Evolutionary conservation across 495 filamentous ascomycete genomes (phyloP), one percentile per base, ranked within the genome.

Genomic region (Xylaria nigripes): DNA sequence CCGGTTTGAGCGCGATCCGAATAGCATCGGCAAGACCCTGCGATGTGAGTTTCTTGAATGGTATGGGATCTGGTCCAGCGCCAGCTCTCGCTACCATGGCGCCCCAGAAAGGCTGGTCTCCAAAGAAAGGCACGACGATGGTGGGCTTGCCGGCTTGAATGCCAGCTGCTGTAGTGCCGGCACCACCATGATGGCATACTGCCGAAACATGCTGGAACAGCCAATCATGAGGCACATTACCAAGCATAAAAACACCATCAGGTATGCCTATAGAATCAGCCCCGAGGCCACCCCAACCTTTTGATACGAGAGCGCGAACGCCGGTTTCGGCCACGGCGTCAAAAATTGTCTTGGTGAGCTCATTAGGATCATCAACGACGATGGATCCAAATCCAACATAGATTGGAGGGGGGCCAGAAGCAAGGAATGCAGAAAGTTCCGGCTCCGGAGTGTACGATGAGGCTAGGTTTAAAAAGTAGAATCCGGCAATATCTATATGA

Each of bases 311-410:
- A 2, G 86, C 88, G 19, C 89, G 78, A 15, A 86, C 81, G 2
- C 86, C 86, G 1, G 79, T 73, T 25, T 72, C 71, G 43, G 76
- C 67, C 4, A 90, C 75, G 1, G 86, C 87, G 22, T 86, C 79
- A 32, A 89, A 85, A 2, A 92, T 82, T 25, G 77, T 73, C 27
- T 70, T 72, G 0, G 86, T 90, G 58, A 92, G 70, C 1, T 63
- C 76, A 54, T 83, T 72, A 0, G 84, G 86, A 53, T 92, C 80
- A 50, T 89, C 85, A 0, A 90, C 84, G 0, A 90, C 86, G 43
- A 92, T 92, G 7, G 84, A 88, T 0, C 87, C 87, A 59, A 92
- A 90, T 0, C 87, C 87, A 53, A 90, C 86, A 55, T 92, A 92
- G 0, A 90, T 77, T 0, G 89, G 88, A 3, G 83, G 79, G 12